Conservation (phyloP, 2,329 filamentous ascomycete genomes). For the Zymoseptoria tritici region DNA sequence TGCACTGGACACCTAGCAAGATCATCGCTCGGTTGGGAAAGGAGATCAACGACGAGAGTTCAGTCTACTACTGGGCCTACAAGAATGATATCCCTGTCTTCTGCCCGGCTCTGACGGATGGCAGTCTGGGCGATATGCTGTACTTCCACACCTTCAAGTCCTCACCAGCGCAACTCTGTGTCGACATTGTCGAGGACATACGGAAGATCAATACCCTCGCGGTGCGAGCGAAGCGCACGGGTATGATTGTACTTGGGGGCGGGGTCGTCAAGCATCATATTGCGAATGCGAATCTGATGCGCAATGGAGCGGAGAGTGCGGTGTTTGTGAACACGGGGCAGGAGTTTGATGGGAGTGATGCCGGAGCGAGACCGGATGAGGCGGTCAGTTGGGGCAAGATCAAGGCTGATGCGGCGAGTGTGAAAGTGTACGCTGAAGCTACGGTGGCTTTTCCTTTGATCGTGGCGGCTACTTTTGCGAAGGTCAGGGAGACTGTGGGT, state of each 20-base stretch:
- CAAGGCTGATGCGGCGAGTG: slow-evolving; percentile 75
- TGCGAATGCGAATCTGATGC: slow-evolving; percentile 93
- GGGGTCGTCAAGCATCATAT: slow-evolving; percentile 98
- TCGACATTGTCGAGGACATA: slow-evolving; percentile 93
- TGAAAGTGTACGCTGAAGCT: slow-evolving; percentile 71
- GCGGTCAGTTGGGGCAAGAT: slow-evolving; percentile 99
- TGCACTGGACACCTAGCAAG: slow-evolving; percentile 91
- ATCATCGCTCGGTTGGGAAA: slow-evolving; percentile 83
- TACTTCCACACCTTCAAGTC: slow-evolving; percentile 97
- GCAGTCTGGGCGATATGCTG: slow-evolving; percentile 92
- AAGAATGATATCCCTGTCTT: slow-evolving; percentile 97
- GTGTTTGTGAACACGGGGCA: slow-evolving; percentile 97
- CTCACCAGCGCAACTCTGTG: slow-evolving; percentile 69
- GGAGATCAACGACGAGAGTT: slow-evolving; percentile 88
- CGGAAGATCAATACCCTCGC: slow-evolving; percentile 87
- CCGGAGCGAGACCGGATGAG: slow-evolving; percentile 88
- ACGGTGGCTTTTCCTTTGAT: slow-evolving; percentile 61
- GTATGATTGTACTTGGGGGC: slow-evolving; percentile 92
- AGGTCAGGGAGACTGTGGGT: slow-evolving; percentile 14
- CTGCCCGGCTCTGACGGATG: slow-evolving; percentile 91
- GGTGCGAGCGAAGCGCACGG: slow-evolving; percentile 75
- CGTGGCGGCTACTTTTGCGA: slow-evolving; percentile 60
- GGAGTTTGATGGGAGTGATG: slow-evolving; percentile 96
- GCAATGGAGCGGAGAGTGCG: slow-evolving; percentile 91
- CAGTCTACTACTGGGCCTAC: slow-evolving; percentile 95